Evolutionary conservation across 1,284 basidiomycete genomes (phyloP).

Genomic region (Mycena sp.): DNA sequence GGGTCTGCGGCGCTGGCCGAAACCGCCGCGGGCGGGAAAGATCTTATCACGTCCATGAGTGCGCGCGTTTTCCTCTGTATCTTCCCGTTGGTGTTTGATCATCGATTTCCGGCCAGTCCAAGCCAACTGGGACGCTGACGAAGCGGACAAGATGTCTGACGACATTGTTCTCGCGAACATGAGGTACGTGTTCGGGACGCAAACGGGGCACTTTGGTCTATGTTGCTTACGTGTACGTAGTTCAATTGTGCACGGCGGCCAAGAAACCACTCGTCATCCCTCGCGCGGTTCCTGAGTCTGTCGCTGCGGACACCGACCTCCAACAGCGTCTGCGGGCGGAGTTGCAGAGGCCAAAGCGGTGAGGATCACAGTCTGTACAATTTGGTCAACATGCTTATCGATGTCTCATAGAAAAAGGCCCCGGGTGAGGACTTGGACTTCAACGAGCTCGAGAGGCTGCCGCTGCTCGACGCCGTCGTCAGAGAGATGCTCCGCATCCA

Average conservation of each 20-base stretch:
- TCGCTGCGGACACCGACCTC: slow-evolving; percentile 29
- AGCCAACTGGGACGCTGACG: slow-evolving; percentile 34
- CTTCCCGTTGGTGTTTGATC: no score
- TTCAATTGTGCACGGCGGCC: slow-evolving; percentile 37
- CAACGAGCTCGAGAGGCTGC: slow-evolving; percentile 39
- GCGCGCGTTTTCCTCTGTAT: slow-evolving; percentile 2
- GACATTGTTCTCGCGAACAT: slow-evolving; percentile 36
- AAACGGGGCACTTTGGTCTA: no score
- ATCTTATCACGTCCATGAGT: slow-evolving; percentile 37
- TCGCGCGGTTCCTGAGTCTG: slow-evolving; percentile 34
- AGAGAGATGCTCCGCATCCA: slow-evolving; percentile 43
- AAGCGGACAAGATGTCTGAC: slow-evolving; percentile 34
- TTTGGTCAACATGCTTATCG: neutral
- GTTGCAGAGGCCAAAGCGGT: slow-evolving; percentile 31
- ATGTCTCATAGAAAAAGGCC: slow-evolving; percentile 13
- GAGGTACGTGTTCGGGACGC: no score
- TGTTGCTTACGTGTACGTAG: slow-evolving; percentile 4
- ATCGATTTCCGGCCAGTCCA: slow-evolving; percentile 24
- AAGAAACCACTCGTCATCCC: slow-evolving; percentile 37
- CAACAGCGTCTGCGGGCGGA: slow-evolving; percentile 33
- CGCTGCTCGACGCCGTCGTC: slow-evolving; percentile 37
- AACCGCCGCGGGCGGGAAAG: slow-evolving; percentile 36
- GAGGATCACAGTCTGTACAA: neutral
- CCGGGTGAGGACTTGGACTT: slow-evolving; percentile 36
- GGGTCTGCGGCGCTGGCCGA: slow-evolving; percentile 32